These are phyloP conservation scores for Triglochin maritima DNA, from an alignment of 106 monocot genomes.

Conservation along the genomic window DNA sequence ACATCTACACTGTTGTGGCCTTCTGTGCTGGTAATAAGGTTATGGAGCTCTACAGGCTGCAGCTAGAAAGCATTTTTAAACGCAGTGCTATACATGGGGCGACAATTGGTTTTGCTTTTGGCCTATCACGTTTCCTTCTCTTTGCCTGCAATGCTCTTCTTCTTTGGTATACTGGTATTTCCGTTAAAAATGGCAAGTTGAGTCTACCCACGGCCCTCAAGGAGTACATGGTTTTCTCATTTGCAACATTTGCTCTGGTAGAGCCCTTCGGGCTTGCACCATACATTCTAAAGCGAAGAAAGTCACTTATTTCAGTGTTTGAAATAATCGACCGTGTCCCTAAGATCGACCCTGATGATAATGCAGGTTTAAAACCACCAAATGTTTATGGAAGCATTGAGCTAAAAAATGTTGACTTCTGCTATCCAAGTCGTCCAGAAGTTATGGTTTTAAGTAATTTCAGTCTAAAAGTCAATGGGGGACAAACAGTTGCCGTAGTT, in stretches of 20 bases:
- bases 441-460: conserved; percentile 80
- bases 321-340: conserved; percentile 94
- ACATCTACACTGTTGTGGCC: conserved; percentile 95
- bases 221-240: conserved; percentile 93
- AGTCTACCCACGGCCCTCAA: conserved; percentile 54
- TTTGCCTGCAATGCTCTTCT: conserved; percentile 95
- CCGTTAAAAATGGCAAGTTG: conserved; percentile 40
- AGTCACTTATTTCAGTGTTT: conserved; percentile 77
- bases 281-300: conserved; percentile 78
- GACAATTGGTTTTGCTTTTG: conserved; percentile 87
- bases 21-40: conserved; percentile 99
- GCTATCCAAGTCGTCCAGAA: conserved; percentile 74
- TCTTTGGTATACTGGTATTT: conserved; percentile 76
- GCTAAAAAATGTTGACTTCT: conserved; percentile 76
- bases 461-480: conserved; percentile 81
- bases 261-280: conserved; percentile 99
- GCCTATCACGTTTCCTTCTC: conserved; percentile 91
- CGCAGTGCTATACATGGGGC: conserved; percentile 76
- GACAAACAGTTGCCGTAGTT: conserved; percentile 90
- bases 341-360: conserved; percentile 90
- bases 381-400: conserved; percentile 91
- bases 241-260: conserved; percentile 91
- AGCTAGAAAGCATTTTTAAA: conserved; percentile 59
- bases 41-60: conserved; percentile 76
- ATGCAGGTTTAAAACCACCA: conserved; percentile 75